Evolutionary conservation across 208 protist species (phyloP), one percentile per base, ranked within the genome.

Genomic region (Acanthamoeba rhysodes): DNA sequence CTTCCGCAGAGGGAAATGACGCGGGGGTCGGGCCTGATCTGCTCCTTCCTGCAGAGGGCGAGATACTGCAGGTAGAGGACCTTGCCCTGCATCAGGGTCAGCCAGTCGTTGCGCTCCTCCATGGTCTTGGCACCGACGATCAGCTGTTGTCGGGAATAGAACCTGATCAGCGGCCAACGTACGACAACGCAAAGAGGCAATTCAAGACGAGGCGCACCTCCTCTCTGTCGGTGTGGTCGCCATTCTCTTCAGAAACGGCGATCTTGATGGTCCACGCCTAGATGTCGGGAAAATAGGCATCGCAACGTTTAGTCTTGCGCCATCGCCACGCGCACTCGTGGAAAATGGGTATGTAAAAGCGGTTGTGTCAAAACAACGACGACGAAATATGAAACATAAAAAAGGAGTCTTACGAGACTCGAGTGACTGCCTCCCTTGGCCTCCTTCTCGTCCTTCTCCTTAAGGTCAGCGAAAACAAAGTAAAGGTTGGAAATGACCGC

Each of bases 31-130:
- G 76, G 76, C 37, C 76, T 48, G 45, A 32, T 57, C 76, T 85
- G 37, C 45, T 85, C 48, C 48, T 48, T 57, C 48, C 48, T 57
- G 48, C 76, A 85, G 41, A 85, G 76, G 8, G 76, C 76, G 34
- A 85, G 76, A 32, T 85, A 85, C 76, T 85, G 37, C 22, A 85
- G 76, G 37, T 85, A 85, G 37, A 85, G 76, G 76, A 85, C 76
- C 76, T 85, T 85, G 76, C 76, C 76, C 76, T 85, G 37, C 45
- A 57, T 57, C 76, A 85, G 32, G 37, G 48, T 59, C 9, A 85
- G 48, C 76, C 76, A 85, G 27, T 85, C 76, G 48, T 85, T 57
- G 48, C 76, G 76, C 27, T 85, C 76, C 48, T 85, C 76, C 32
- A 32, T 7, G n/a, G 76, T 85, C 76, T 85, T 85, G 76, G 76